Evolutionary conservation across 2,329 filamentous ascomycete genomes (phyloP), one percentile per base, ranked within the genome.

Genomic region (Raffaelea ambrosiae): DNA sequence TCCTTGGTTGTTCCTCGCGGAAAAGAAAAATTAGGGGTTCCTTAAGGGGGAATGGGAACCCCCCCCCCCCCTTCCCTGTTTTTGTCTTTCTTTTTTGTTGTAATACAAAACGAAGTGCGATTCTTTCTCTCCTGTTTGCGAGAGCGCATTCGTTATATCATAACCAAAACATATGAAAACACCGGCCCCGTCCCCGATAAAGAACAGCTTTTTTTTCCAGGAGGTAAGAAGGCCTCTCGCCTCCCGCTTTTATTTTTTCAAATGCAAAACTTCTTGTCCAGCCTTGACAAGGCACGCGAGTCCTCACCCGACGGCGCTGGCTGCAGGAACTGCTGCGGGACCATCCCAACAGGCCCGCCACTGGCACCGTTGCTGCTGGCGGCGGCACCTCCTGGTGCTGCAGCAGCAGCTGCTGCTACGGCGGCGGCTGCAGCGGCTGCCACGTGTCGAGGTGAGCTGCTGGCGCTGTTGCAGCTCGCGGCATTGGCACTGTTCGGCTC

Each of bases 381-480:
- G 7, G 40, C n/a, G 9, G 23, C 20, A 8, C 10, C 16, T 11
- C 3, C 18, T 4, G 35, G n/a, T 18, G 8, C 13, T 9, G 41
- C 3, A 18, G 33, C 22, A 19, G 40, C 7, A 5, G n/a, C 22
- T 7, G 18, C 23, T 26, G 16, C 20, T n/a, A 23, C 22, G 1
- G 44, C 18, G 14, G 36, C 46, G 4, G 40, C 19, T 5, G 35
- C 8, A 38, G 35, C 35, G 16, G 8, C 35, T 9, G 50, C 55
- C 14, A 50, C 60, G 54, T 62, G 62, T 53, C 71, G 67, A 10
- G 74, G 71, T 44, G 77, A 81, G 54, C 72, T 77, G 53, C 60
- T 59, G 8, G 66, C 68, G 55, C 71, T 71, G 53, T 63, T 63
- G 43, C 54, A 67, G 57, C 58, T 67, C 40, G 54, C 67, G 23